phyloP scores from a whole-genome alignment of 2,329 filamentous ascomycete genomes.

The Colletotrichum horii region DNA sequence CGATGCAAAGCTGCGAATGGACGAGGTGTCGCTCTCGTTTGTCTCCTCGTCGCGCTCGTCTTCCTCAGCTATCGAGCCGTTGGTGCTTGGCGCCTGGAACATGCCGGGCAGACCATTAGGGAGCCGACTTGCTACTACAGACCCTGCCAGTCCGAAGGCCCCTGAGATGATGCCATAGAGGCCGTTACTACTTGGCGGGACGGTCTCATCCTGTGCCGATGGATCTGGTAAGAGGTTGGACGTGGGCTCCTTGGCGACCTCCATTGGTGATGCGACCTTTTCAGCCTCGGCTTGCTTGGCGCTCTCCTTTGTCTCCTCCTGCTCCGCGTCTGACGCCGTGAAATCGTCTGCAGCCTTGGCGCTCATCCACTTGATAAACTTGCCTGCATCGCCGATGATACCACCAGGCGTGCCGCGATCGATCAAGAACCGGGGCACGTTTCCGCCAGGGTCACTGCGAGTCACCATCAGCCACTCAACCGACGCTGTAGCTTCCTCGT shows the following conservation, averaged over 20 bases:
- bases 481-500: constrained; percentile 41
- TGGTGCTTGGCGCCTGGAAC: constrained; percentile 27
- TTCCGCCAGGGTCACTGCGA: constrained; percentile 85
- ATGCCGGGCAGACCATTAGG: constrained; percentile 35
- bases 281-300: constrained; percentile 32
- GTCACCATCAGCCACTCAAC: constrained; percentile 95
- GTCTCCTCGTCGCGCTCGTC: constrained; percentile 32
- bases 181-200: constrained; percentile 45
- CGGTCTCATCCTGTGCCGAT: constrained; percentile 30
- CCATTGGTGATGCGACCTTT: constrained; percentile 29
- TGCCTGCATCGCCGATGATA: constrained; percentile 79
- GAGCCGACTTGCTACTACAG: constrained; percentile 46
- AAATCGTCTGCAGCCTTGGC: constrained; percentile 43
- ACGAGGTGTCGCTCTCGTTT: constrained; percentile 48
- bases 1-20: constrained; percentile 54
- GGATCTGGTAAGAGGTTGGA: constrained; percentile 29
- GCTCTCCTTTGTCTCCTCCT: constrained; percentile 24
- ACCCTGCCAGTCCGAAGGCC: constrained; percentile 56
- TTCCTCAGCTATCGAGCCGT: constrained; percentile 32
- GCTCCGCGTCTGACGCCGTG: constrained; percentile 22
- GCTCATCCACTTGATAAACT: constrained; percentile 79
- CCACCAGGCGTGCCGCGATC: constrained; percentile 84
- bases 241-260: constrained; percentile 36
- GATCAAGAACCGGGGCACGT: constrained; percentile 89
- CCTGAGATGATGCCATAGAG: constrained; percentile 62